Conservation (phyloP, 2,329 filamentous ascomycete species). For the Didymella arachidicola region DNA sequence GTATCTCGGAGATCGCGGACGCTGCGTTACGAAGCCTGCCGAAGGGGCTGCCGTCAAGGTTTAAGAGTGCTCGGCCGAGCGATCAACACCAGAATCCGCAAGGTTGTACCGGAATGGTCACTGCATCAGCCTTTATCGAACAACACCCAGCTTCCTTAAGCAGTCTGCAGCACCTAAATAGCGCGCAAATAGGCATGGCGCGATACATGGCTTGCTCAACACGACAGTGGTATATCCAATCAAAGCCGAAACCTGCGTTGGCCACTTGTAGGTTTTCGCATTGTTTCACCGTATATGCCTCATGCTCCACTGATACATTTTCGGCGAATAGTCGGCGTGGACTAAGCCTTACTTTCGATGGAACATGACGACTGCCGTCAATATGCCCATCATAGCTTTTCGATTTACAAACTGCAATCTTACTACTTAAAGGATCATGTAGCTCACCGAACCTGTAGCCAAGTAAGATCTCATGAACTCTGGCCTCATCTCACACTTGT, state of each 20-base stretch:
- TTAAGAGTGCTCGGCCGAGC: slow-evolving; percentile 13
- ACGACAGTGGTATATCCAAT: background rate
- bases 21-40: background rate
- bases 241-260: background rate
- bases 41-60: background rate
- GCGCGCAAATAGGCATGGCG: background rate
- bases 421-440: slow-evolving; percentile 1
- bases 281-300: slow-evolving; percentile 3
- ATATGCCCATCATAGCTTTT: background rate
- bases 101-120: background rate
- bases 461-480: background rate
- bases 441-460: background rate
- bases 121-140: slow-evolving; percentile 3
- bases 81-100: background rate
- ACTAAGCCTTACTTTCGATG: slow-evolving; percentile 1
- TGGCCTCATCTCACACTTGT: background rate
- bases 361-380: background rate
- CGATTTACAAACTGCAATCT: background rate
- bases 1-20: slow-evolving; percentile 6
- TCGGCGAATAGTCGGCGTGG: slow-evolving; percentile 15
- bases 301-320: slow-evolving; percentile 10
- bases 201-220: background rate
- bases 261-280: background rate
- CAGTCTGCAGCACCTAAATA: background rate
- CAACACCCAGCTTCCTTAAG: background rate